A percentile compares a stretch with the other conserved stretches of the same genome.
Evolutionary conservation across 768 basidiomycete genomes (phyloP).

Genomic region (Lactarius pseudohatsudake): DNA sequence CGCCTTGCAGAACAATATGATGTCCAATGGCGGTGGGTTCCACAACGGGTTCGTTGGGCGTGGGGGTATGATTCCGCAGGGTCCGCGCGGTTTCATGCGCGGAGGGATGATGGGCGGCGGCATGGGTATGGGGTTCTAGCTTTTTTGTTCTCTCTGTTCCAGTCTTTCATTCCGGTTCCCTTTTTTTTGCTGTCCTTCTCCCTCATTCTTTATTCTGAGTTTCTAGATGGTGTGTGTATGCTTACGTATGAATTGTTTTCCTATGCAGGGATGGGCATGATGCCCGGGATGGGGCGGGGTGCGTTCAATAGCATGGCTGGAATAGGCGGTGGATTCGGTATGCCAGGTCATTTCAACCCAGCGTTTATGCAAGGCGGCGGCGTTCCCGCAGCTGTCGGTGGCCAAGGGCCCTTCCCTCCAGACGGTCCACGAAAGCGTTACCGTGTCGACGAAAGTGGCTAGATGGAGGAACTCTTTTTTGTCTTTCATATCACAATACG

Average conservation of each 20-base stretch:
- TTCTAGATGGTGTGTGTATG: conserved; percentile 38
- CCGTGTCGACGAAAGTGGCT: conserved; percentile 52
- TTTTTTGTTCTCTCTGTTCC: conserved; percentile 19
- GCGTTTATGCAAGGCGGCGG: conserved; percentile 56
- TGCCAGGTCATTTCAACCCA: conserved; percentile 71
- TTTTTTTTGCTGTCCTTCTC: conserved; percentile 21
- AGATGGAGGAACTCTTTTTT: conserved; percentile 1
- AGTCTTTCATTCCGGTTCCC: neutral
- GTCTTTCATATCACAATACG: conserved; percentile 10
- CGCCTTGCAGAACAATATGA: conserved; percentile 37
- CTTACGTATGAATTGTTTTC: conserved; percentile 40
- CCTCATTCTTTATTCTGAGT: conserved; percentile 24
- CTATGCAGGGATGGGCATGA: conserved; percentile 53
- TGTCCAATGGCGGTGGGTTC: conserved; percentile 36
- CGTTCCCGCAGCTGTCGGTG: conserved; percentile 14
- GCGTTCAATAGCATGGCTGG: conserved; percentile 26
- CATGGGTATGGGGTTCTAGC: conserved; percentile 58
- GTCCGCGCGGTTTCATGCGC: conserved; percentile 38
- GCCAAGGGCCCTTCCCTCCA: conserved; percentile 39
- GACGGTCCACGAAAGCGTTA: conserved; percentile 56
- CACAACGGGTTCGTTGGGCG: conserved; percentile 35
- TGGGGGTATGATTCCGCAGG: conserved; percentile 41
- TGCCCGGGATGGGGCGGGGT: conserved; percentile 34
- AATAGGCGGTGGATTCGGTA: conserved; percentile 44
- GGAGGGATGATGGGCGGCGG: conserved; percentile 35